Evolutionary conservation across 192 early-diverging fungal species (phyloP), one percentile per base, ranked within the genome.

Genomic region (Rhizophagus sp.): DNA sequence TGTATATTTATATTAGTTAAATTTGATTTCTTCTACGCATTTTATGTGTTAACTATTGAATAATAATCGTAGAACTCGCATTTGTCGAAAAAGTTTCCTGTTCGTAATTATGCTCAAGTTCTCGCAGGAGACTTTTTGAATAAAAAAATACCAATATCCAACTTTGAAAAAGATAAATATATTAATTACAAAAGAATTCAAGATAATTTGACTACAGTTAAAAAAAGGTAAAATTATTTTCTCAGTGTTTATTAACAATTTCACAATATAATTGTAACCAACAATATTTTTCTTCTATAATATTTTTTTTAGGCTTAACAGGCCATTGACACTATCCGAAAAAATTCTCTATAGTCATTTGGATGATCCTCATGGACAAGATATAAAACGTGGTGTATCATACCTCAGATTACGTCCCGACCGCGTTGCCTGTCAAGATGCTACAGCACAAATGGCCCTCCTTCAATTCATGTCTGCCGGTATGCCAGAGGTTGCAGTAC

Each of bases 331-430:
- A 62, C 89, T 97, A 50, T 95, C 97, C 19, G 97, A 99, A 87
- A 99, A 98, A 95, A 92, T 99, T 77, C 93, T 99, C 65, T 99
- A 99, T 84, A 95, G 96, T 79, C 97, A 99, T 88, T 92, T 98
- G 86, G 96, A 97, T 89, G 92, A 99, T 85, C 92, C 97, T 76
- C 90, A 91, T 69, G 92, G 95, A 88, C 96, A 98, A 90, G 96
- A 96, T 75, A 98, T 99, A 83, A 88, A 89, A 78, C 95, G 96
- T 83, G 97, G 96, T 41, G 82, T 90, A 80, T 95, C 94, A 39
- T 99, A 99, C 87, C 91, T 99, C 78, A 96, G 94, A 88, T 92
- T 99, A 80, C 94, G 96, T 73, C 97, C 97, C 62, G 97, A 99
- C 88, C 96, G 97, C 83, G 97, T 99, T 88, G 97, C 97, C 67